phyloP scores from a whole-genome alignment of 345 rosid genomes.

The Moricandia arvensis region DNA sequence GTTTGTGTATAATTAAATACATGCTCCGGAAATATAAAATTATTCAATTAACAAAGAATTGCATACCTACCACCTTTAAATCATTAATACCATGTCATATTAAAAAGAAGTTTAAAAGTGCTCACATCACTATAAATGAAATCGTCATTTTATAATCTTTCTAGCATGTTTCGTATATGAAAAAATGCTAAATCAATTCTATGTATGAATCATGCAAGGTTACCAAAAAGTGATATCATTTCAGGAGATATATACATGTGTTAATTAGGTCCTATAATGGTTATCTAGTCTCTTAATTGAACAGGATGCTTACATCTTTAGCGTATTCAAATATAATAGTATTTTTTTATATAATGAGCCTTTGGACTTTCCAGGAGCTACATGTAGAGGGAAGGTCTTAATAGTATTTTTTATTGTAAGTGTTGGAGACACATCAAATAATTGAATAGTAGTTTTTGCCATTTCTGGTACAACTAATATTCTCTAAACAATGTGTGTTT shows the following conservation, averaged over 20 bases:
- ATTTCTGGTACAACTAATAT: slow-evolving; percentile 36
- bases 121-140: background rate
- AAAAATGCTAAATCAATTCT: background rate
- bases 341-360: slow-evolving; percentile 4
- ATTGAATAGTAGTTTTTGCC: slow-evolving; percentile 26
- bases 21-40: background rate
- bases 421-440: slow-evolving; percentile 24
- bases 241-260: background rate
- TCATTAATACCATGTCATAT: background rate
- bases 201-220: background rate
- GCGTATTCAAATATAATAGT: background rate
- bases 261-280: background rate
- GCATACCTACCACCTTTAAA: background rate
- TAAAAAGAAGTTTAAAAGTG: background rate
- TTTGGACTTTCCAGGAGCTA: slow-evolving; percentile 28
- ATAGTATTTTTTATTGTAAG: no score
- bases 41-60: background rate
- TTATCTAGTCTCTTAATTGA: background rate
- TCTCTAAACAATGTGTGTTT: background rate
- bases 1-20: background rate
- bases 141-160: background rate
- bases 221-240: background rate
- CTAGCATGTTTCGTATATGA: slow-evolving; percentile 16
- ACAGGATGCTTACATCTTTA: background rate
- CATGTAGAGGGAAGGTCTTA: slow-evolving; percentile 11